A percentile compares a stretch with the other conserved stretches of the same genome.
phyloP scores from a whole-genome alignment of 2,329 filamentous ascomycete genomes.

The Plenodomus tracheiphilus region DNA sequence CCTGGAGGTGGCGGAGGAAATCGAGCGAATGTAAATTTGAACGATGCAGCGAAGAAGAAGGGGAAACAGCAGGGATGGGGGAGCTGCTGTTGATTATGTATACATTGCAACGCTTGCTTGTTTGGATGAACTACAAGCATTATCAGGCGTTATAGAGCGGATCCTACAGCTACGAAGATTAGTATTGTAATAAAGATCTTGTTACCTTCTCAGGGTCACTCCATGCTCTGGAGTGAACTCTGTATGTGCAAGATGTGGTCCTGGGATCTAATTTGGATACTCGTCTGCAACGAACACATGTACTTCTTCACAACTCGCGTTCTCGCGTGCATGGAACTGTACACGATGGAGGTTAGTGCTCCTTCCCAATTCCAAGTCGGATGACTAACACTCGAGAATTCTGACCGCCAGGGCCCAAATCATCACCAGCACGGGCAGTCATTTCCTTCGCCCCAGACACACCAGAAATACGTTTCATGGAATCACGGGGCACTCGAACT shows the following conservation, averaged over 20 bases:
- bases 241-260: neutral
- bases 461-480: too few relatives aligned
- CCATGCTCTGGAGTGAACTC: neutral
- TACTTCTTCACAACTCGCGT: too few relatives aligned
- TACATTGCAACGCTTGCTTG: neutral
- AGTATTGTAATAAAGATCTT: neutral
- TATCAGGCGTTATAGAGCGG: neutral
- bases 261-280: too few relatives aligned
- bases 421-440: too few relatives aligned
- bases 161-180: neutral
- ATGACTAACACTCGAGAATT: too few relatives aligned
- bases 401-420: too few relatives aligned
- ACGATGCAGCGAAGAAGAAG: constrained; percentile 43
- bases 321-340: too few relatives aligned
- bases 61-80: constrained; percentile 41
- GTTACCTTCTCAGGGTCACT: neutral
- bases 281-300: too few relatives aligned
- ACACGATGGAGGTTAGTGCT: too few relatives aligned
- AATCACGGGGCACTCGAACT: too few relatives aligned
- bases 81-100: constrained; percentile 30
- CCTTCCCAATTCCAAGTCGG: too few relatives aligned
- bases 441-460: too few relatives aligned
- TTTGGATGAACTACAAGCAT: neutral
- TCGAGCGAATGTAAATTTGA: constrained; percentile 48
- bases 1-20: constrained; percentile 54